These are phyloP conservation scores for Dactylorhiza incarnata DNA, from an alignment of 106 monocot genomes.

Conservation along the genomic window DNA sequence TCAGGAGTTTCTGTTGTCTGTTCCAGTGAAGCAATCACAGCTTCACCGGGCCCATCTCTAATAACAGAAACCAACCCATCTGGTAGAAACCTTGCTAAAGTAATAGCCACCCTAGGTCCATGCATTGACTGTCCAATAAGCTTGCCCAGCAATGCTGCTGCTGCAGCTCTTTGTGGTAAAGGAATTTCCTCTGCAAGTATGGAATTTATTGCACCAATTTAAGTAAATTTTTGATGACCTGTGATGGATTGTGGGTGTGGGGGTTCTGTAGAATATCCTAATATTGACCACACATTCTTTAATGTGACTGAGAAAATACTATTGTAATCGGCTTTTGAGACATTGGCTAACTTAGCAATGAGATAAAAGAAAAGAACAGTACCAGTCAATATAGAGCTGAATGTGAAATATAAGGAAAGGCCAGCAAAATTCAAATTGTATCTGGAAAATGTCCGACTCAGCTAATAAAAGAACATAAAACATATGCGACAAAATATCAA, in stretches of 20 bases:
- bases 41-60: constrained; percentile 95
- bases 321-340: neutral
- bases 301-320: neutral
- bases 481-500: neutral
- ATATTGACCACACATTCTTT: neutral
- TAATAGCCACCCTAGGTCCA: constrained; percentile 95
- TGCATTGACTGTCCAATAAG: constrained; percentile 97
- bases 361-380: neutral
- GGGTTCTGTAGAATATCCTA: neutral
- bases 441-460: neutral
- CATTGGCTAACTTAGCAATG: neutral
- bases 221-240: neutral
- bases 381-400: neutral
- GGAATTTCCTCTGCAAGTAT: constrained; percentile 75
- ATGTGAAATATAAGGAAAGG: neutral
- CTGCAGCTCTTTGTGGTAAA: constrained; percentile 89
- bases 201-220: neutral
- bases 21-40: constrained; percentile 72
- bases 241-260: neutral
- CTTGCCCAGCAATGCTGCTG: constrained; percentile 91
- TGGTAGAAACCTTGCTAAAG: constrained; percentile 90
- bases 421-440: neutral
- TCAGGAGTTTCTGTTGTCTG: constrained; percentile 99
- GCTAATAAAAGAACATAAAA: neutral
- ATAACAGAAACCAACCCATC: constrained; percentile 95